Evolutionary conservation across 768 basidiomycete species (phyloP), one percentile per base, ranked within the genome.

Genomic region (Suillus alpinus): DNA sequence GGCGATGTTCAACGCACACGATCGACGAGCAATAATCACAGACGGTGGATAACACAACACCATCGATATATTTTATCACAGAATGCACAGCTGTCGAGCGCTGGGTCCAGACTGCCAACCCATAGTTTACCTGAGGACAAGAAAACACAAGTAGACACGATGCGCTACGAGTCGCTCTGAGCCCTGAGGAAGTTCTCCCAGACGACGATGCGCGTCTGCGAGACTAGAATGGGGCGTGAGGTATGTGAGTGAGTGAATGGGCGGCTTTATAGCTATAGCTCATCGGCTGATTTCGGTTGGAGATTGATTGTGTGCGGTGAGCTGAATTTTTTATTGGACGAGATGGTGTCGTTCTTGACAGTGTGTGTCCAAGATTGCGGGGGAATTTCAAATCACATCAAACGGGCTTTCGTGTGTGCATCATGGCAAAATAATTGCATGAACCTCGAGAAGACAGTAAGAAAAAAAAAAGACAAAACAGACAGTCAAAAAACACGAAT

Each of bases 131-230:
- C 18, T 55, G 46, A 39, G 34, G 9, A n/a, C 3, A 37, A 14
- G 23, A 57, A 13, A 55, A 29, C 26, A 5, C 58, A 55, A 14
- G 34, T 20, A 39, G 52, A 57, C 34, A 39, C 39, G 8, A 51
- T 16, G 29, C 53, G 58, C 58, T 26, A 12, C 20, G 34, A 58
- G 16, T 65, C 34, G 29, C 23, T 69, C 46, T 73, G 41, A 65
- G 69, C 66, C 64, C 67, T 32, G 67, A 71, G 71, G 66, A 69
- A 69, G 62, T 68, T 75, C 69, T 64, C 62, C 61, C 50, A 69
- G 61, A 67, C 66, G 61, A 59, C 23, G 34, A 26, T 46, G 41
- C 44, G 8, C 37, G 64, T 60, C 62, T 57, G 47, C 55, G 59
- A 67, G 69, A 68, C 71, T 66, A 71, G 69, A 69, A 64, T 55